Conservation (phyloP, 2,329 filamentous ascomycete species). For the Boeremia exigua region DNA sequence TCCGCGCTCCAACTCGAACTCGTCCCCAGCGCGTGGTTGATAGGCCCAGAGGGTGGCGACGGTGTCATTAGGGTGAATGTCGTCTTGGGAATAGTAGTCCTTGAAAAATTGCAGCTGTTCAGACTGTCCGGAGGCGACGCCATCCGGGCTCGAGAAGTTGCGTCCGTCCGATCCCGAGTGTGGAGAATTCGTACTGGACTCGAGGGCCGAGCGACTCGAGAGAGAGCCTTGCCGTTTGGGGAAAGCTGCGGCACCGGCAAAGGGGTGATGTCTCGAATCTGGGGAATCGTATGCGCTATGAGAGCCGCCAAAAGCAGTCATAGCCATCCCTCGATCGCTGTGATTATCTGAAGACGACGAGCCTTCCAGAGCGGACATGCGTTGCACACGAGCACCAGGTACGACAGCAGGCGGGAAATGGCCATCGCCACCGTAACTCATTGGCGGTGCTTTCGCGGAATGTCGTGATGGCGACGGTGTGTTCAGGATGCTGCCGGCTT, state of each 20-base stretch:
- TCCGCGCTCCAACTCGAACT: slow-evolving; percentile 90
- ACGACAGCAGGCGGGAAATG: slow-evolving; percentile 59
- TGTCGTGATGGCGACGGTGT: slow-evolving; percentile 74
- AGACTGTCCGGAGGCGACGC: slow-evolving; percentile 84
- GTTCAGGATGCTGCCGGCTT: slow-evolving; percentile 81
- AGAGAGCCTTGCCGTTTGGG: slow-evolving; percentile 83
- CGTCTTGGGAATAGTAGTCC: slow-evolving; percentile 97
- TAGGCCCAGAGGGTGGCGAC: slow-evolving; percentile 97
- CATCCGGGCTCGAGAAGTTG: slow-evolving; percentile 84
- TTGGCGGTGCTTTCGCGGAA: slow-evolving; percentile 37
- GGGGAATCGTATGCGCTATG: slow-evolving; percentile 63
- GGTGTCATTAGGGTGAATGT: slow-evolving; percentile 89
- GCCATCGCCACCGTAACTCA: slow-evolving; percentile 52
- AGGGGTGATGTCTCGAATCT: slow-evolving; percentile 62
- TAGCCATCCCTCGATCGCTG: slow-evolving; percentile 41
- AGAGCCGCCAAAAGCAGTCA: slow-evolving; percentile 31
- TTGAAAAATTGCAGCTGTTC: slow-evolving; percentile 97
- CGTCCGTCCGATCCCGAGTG: slow-evolving; percentile 58
- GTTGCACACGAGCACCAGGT: slow-evolving; percentile 86
- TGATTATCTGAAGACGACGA: slow-evolving; percentile 62
- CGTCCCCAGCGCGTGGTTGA: slow-evolving; percentile 89
- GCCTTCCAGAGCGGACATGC: slow-evolving; percentile 92
- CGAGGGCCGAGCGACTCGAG: slow-evolving; percentile 81
- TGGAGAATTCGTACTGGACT: slow-evolving; percentile 73
- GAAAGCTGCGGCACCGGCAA: slow-evolving; percentile 52